phyloP scores from a whole-genome alignment of 176 grass and related monocot genomes.

The Panicum miliaceum region DNA sequence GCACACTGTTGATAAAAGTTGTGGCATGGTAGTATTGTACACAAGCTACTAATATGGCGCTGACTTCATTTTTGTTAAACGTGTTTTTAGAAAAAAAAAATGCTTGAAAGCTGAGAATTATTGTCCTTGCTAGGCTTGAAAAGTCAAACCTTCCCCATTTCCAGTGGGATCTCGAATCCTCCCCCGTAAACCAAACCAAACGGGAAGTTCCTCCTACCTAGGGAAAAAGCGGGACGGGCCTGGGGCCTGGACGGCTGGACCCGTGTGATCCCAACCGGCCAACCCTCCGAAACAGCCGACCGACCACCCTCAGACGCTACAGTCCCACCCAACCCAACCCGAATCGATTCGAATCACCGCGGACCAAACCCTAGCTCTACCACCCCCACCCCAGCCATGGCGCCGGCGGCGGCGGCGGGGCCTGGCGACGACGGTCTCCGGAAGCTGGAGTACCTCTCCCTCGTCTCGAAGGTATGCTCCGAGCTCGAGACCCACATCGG shows the following conservation, averaged over 20 bases:
- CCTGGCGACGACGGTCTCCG: slow-evolving; percentile 54
- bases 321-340: slow-evolving; percentile 27
- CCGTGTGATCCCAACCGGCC: too few species aligned
- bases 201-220: too few species aligned
- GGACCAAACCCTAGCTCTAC: slow-evolving; percentile 37
- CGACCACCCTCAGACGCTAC: neutral
- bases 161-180: too few species aligned
- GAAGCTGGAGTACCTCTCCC: slow-evolving; percentile 75
- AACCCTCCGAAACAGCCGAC: neutral
- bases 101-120: too few species aligned
- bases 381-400: slow-evolving; percentile 27
- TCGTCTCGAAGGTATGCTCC: slow-evolving; percentile 75
- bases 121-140: too few species aligned
- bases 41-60: too few species aligned
- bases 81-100: too few species aligned
- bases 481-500: slow-evolving; percentile 82
- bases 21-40: too few species aligned
- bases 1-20: too few species aligned
- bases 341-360: slow-evolving; percentile 4
- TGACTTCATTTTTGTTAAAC: too few species aligned
- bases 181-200: too few species aligned
- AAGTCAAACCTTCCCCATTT: too few species aligned
- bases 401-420: slow-evolving; percentile 25
- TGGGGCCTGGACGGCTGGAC: neutral
- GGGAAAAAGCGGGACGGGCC: neutral